Evolutionary conservation across 768 basidiomycete species (phyloP), one percentile per base, ranked within the genome.

Genomic region (Lepiota venenata): DNA sequence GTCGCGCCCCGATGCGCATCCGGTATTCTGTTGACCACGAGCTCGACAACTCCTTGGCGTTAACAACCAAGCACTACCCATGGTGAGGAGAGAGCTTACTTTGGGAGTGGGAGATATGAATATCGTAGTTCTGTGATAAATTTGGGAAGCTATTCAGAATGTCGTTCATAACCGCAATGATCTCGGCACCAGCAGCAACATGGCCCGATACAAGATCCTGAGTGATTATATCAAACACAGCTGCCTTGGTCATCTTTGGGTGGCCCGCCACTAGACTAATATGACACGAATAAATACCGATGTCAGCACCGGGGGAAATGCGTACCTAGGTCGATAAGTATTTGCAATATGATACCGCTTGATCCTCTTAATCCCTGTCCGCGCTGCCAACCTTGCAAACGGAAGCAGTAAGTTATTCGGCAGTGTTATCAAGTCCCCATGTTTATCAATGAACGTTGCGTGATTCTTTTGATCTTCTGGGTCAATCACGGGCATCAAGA

Each of bases 161-260:
- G 52, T 85, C 79, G 56, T 81, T 82, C 14, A 83, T 79, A 14
- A 93, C 74, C 2, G 85, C 74, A 45, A 94, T 80, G 2, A 86
- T 71, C 66, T 94, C 92, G 9, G 87, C 89, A 7, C 80, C 82
- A 14, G 90, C 84, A 9, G 87, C 88, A 21, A 80, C 68, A 8
- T 84, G 80, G 1, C 89, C 87, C 18, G 69, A 75, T 39, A 71
- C 73, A 32, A 87, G 63, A 61, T 93, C 91, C 0, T 83, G 83
- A 10, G 87, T 87, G 56, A 94, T 87, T 49, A 94, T 91, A 65
- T 94, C 91, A 58, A 92, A 85, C 18, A 88, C 77, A 0, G 91
- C 91, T 0, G 85, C 88, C 62, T 90, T 91, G 50, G 77, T 75
- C 45, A 78, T 74, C 57, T 81, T 82, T 0, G 90, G 91, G 65